phyloP scores from a whole-genome alignment of 768 basidiomycete species.

The Russula ochroleuca region DNA sequence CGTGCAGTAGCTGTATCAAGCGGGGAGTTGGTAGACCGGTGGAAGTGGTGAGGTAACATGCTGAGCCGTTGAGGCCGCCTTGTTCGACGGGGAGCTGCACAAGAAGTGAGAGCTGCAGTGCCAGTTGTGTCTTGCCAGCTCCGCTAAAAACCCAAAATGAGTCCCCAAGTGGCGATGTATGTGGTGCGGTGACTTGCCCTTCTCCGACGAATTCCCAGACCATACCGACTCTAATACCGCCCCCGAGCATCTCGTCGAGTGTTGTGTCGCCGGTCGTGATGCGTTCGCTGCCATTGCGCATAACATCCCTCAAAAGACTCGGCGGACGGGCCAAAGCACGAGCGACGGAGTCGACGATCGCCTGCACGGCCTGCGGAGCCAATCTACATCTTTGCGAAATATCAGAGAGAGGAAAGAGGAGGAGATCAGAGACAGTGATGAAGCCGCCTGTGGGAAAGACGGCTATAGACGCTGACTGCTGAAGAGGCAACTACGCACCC shows the following conservation, averaged over 20 bases:
- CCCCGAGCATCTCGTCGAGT: slow-evolving; percentile 69
- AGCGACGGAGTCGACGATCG: slow-evolving; percentile 50
- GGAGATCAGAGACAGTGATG: slow-evolving; percentile 44
- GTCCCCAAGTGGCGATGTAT: background rate
- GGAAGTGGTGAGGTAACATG: slow-evolving; percentile 76
- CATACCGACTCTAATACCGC: slow-evolving; percentile 74
- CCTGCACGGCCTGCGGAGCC: slow-evolving; percentile 45
- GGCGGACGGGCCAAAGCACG: slow-evolving; percentile 40
- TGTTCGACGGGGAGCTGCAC: slow-evolving; percentile 62
- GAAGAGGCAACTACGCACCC: background rate
- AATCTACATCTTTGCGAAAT: slow-evolving; percentile 54
- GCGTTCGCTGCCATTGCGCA: slow-evolving; percentile 39
- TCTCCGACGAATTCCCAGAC: slow-evolving; percentile 88
- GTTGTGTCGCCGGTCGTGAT: slow-evolving; percentile 71
- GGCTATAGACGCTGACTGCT: background rate
- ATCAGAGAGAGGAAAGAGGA: slow-evolving; percentile 48
- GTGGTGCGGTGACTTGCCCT: slow-evolving; percentile 49
- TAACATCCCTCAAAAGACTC: slow-evolving; percentile 40
- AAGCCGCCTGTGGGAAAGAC: slow-evolving; percentile 43
- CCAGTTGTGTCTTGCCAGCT: slow-evolving; percentile 92
- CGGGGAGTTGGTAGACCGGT: slow-evolving; percentile 63
- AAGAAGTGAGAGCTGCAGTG: slow-evolving; percentile 73
- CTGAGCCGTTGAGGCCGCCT: slow-evolving; percentile 60
- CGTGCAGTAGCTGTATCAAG: slow-evolving; percentile 58
- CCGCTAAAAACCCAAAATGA: slow-evolving; percentile 48